Conservation (phyloP, 2,329 filamentous ascomycete genomes). For the Verticillium tricorpus region DNA sequence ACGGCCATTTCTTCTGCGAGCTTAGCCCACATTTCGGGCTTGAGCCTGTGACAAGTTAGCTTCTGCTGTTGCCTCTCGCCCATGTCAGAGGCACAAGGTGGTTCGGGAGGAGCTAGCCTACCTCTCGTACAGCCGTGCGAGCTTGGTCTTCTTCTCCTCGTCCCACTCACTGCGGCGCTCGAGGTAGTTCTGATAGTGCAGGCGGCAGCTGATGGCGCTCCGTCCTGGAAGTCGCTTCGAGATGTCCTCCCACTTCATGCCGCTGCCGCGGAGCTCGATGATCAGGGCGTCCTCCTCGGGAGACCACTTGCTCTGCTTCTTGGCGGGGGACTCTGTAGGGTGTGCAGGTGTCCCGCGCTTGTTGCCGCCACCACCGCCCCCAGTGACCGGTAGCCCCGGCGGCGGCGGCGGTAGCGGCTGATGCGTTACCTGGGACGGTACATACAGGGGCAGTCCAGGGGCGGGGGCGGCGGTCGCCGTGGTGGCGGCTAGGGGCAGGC, state of each 20-base stretch:
- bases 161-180: slow-evolving; percentile 93
- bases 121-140: slow-evolving; percentile 93
- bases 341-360: slow-evolving; percentile 52
- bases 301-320: slow-evolving; percentile 97
- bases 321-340: slow-evolving; percentile 65
- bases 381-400: slow-evolving; percentile 20
- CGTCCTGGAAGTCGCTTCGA: slow-evolving; percentile 85
- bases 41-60: slow-evolving; percentile 61
- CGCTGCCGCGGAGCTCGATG: slow-evolving; percentile 81
- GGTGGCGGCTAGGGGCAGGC: slow-evolving; percentile 13
- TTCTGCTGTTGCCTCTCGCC: not conserved
- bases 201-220: slow-evolving; percentile 87
- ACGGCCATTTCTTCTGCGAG: slow-evolving; percentile 93
- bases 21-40: slow-evolving; percentile 96
- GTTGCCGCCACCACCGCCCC: slow-evolving; percentile 24
- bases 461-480: slow-evolving; percentile 15
- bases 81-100: not conserved
- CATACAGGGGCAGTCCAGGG: slow-evolving; percentile 12
- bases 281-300: slow-evolving; percentile 89
- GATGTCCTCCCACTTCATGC: slow-evolving; percentile 99
- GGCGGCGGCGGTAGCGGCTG: slow-evolving; percentile 4
- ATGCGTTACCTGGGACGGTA: slow-evolving; percentile 5
- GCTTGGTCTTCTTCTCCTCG: slow-evolving; percentile 95
- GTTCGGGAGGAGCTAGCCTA: slow-evolving; percentile 38
- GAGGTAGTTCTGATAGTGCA: slow-evolving; percentile 97